Evolutionary conservation across 2,329 filamentous ascomycete species (phyloP).

Genomic region (Nothophaeocryptopus gaeumannii): DNA sequence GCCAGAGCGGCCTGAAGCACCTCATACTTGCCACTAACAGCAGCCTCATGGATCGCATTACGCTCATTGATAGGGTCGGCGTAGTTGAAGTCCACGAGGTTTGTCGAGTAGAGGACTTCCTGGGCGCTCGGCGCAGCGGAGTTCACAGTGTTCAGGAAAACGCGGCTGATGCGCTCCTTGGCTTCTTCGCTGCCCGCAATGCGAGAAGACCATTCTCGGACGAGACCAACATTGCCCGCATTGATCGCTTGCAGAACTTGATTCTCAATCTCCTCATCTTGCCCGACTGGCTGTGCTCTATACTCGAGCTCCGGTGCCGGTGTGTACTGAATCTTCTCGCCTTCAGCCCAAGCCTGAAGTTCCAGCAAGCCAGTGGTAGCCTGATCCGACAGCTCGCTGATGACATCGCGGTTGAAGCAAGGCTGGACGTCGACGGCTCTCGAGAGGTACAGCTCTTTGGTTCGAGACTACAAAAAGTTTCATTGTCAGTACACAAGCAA

Average conservation of each 20-base stretch:
- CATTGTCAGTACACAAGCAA: conserved; percentile 21
- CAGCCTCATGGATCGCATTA: conserved; percentile 94
- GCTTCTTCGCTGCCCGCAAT: conserved; percentile 61
- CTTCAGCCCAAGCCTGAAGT: conserved; percentile 93
- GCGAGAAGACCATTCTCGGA: conserved; percentile 77
- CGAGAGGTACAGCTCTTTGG: conserved; percentile 94
- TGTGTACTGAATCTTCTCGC: conserved; percentile 77
- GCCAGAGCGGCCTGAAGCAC: conserved; percentile 75
- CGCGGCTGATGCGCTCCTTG: conserved; percentile 77
- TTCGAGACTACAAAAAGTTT: conserved; percentile 67
- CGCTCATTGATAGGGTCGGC: conserved; percentile 97
- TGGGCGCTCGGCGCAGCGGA: conserved; percentile 78
- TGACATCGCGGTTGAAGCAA: conserved; percentile 95
- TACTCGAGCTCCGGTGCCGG: conserved; percentile 35
- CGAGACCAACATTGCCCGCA: conserved; percentile 70
- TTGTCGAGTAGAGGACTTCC: conserved; percentile 72
- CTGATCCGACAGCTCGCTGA: conserved; percentile 93
- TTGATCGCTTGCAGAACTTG: conserved; percentile 85
- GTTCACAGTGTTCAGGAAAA: conserved; percentile 84
- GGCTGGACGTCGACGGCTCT: conserved; percentile 95
- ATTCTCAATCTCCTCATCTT: conserved; percentile 87
- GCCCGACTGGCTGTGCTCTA: conserved; percentile 50
- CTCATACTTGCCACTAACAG: conserved; percentile 81
- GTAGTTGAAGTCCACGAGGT: conserved; percentile 82
- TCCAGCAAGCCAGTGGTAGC: conserved; percentile 95